Base-by-base conservation (phyloP, 2,329 filamentous ascomycete species). In the Fusarium piperis region DNA sequence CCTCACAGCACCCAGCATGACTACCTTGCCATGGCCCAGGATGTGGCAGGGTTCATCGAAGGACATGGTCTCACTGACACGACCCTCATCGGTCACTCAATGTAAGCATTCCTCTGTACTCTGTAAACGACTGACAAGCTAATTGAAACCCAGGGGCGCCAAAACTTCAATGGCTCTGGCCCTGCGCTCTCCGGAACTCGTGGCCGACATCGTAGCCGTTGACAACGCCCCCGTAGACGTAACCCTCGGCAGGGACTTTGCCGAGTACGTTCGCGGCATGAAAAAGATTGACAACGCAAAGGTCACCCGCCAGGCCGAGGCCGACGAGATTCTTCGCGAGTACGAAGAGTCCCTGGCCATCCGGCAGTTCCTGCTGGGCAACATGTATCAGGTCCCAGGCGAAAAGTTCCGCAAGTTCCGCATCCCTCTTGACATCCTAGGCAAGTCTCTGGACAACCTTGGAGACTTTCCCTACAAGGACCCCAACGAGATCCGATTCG, bases 141-240 rank as follows among this genome's bases (percentile, higher is more conserved):
- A n/a, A 32, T 33, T 20, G 20, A 39, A 41, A 10, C 5, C 4
- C 6, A 93, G 91, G 92, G 95, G 96, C 70, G 95, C 95, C 52
- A 98, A 98, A 85, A 91, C 92, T 2, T 94, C 94, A 75, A 98
- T 98, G 95, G 86, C 92, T 0, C 85, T 98, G 65, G 94, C 94
- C 4, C 88, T 98, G 36, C 85, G 88, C 46, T 87, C 89, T 1
- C 93, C 94, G 0, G 84, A 89, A 7, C 83, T 90, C 3, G 87
- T 97, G 65, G 85, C 87, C 16, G 89, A 92, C 74, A 84, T 98
- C 58, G 88, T 98, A 30, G 88, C 94, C 2, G 94, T 98, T 13
- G 95, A 98, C 83, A 98, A 98, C 79, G 94, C 95, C 5, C 95
- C 95, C 3, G 87, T 97, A 10, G 94, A 97, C 79, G 93, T 92